Conservation (phyloP, 1,284 basidiomycete species). For the Cutaneotrichosporon cutaneum region DNA sequence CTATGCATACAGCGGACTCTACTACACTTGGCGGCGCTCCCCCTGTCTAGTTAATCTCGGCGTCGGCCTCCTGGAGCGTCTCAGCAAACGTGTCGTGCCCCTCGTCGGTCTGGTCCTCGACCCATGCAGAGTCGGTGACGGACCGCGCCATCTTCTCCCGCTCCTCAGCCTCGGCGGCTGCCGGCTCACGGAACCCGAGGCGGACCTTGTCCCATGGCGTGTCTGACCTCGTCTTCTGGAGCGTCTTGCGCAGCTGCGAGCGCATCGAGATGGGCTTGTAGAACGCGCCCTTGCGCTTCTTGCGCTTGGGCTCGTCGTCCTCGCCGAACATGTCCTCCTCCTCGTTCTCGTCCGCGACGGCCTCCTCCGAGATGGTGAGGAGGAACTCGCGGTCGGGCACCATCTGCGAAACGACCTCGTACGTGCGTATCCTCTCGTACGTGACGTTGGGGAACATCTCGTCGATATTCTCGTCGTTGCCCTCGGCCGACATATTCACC, state of each 20-base stretch:
- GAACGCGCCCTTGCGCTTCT: conserved; percentile 66
- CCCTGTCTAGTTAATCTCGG: background rate
- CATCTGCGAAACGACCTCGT: conserved; percentile 42
- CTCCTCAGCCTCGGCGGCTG: conserved; percentile 27
- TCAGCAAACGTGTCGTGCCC: background rate
- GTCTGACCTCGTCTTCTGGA: conserved; percentile 44
- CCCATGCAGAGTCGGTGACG: conserved; percentile 40
- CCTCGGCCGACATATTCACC: conserved; percentile 17
- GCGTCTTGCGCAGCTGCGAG: conserved; percentile 79
- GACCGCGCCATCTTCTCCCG: conserved; percentile 16
- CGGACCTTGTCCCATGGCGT: conserved; percentile 44
- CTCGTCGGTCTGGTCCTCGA: conserved; percentile 25
- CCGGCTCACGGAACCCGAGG: conserved; percentile 35
- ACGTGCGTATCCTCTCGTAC: conserved; percentile 46
- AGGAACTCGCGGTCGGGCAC: conserved; percentile 66
- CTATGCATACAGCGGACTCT: conserved; percentile 8
- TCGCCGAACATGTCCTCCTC: conserved; percentile 27
- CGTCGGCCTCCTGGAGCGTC: background rate
- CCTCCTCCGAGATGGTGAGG: conserved; percentile 65
- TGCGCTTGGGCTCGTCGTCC: conserved; percentile 26
- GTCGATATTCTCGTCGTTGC: conserved; percentile 31
- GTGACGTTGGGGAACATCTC: conserved; percentile 36
- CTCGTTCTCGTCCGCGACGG: conserved; percentile 12
- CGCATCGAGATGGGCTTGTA: conserved; percentile 84
- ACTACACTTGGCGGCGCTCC: background rate